Evolutionary conservation across 2,329 filamentous ascomycete genomes (phyloP), one percentile per base, ranked within the genome.

Genomic region (Zymoseptoria passerinii): DNA sequence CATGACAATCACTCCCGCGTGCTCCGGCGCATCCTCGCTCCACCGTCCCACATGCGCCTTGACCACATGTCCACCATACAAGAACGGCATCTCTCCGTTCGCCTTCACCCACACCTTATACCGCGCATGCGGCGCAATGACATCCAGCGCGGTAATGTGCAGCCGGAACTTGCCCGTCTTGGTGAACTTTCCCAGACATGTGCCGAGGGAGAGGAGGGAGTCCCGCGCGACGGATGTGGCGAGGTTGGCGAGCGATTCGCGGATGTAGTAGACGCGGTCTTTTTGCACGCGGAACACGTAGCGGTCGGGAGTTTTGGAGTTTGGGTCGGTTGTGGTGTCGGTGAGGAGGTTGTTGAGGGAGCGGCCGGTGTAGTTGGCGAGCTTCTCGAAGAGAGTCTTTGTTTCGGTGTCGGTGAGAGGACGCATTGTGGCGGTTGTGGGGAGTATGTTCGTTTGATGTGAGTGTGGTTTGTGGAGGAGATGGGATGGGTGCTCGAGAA

Each of bases 91-190:
- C 70, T 95, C 92, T 66, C 94, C 94, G 76, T 97, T 97, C 60
- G 86, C 83, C 76, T 95, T 95, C 66, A 99, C 87, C 91, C 92
- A 97, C 67, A 97, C 86, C 83, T 97, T 97, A 78, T 96, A 95
- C 60, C 94, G 82, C 50, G 92, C 92, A 74, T 96, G 90, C 65
- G 90, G 87, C 58, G 92, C 89, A 65, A 99, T 87, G 63, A 96
- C 83, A 63, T 91, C 88, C 59, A 99, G 80, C n/a, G 83, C 89
- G 1, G 92, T 97, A 71, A 97, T 89, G 77, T 96, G 92, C 57
- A 99, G 80, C 55, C 92, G 81, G 78, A 99, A 97, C 75, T 97
- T 96, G 63, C 91, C 90, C 4, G 91, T 89, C 80, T 96, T 97
- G 62, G 92, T 96, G 78, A 96, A 95, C 73, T 96, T 96, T 70